These are phyloP conservation scores for Fusarium sp. DNA, from an alignment of 2,329 filamentous ascomycete species.

Conservation along the genomic window DNA sequence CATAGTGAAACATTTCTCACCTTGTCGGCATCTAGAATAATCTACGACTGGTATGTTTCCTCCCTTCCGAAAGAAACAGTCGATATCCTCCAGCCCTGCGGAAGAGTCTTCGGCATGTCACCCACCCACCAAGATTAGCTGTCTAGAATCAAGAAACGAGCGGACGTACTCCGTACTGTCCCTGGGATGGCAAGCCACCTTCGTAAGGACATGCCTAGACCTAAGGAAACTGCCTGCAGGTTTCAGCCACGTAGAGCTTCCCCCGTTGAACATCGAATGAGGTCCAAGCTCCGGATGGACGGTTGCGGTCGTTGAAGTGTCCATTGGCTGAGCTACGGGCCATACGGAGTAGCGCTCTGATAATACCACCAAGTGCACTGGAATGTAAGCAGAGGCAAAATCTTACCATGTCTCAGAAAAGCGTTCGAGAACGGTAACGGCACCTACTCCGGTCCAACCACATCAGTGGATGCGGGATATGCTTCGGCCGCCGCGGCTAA, in stretches of 20 bases:
- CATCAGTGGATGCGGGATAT: background rate
- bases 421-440: background rate
- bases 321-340: background rate
- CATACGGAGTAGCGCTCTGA: background rate
- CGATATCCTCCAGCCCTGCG: background rate
- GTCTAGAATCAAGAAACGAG: background rate
- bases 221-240: background rate
- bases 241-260: conserved; percentile 15
- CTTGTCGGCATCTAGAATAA: background rate
- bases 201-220: conserved; percentile 12
- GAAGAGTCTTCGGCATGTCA: background rate
- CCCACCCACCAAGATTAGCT: background rate
- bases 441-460: no score
- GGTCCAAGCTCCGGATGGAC: background rate
- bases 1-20: accelerated
- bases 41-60: accelerated
- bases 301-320: conserved; percentile 2
- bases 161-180: background rate
- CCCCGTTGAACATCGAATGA: background rate
- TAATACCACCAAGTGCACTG: background rate
- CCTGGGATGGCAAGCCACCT: background rate
- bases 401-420: background rate
- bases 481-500: background rate
- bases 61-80: background rate
- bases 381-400: background rate